These are phyloP conservation scores for Cydonia oblonga DNA, from an alignment of 331 rosid species.

Conservation along the genomic window DNA sequence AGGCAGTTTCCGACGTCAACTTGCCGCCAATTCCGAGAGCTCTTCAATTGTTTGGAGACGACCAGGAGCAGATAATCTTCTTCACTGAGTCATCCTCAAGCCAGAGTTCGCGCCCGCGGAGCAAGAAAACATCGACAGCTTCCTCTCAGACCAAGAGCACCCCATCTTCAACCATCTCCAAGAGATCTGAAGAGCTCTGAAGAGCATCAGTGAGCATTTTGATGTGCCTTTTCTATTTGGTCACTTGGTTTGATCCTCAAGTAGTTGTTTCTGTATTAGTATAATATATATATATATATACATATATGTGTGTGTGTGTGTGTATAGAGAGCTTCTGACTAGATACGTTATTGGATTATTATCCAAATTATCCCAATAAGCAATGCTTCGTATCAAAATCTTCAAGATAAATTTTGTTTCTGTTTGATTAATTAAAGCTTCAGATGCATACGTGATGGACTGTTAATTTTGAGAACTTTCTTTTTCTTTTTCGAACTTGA, in stretches of 20 bases:
- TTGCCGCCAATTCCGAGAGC: slow-evolving; percentile 60
- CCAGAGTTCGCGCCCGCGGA: slow-evolving; percentile 29
- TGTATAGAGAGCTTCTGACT: background rate
- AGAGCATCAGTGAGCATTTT: background rate
- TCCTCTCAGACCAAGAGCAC: slow-evolving; percentile 24
- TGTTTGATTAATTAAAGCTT: no score
- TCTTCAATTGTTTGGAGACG: slow-evolving; percentile 37
- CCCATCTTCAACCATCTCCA: background rate
- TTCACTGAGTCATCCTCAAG: slow-evolving; percentile 55
- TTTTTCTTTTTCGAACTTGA: background rate
- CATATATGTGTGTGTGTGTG: background rate
- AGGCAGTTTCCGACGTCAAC: slow-evolving; percentile 43
- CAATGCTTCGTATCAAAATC: no score
- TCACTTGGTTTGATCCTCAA: background rate
- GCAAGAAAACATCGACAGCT: slow-evolving; percentile 18
- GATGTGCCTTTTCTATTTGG: background rate
- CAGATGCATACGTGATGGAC: no score
- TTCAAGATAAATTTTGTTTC: no score
- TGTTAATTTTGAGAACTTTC: no score
- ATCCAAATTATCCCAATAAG: background rate
- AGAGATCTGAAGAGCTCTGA: background rate
- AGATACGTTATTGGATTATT: background rate
- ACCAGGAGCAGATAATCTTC: slow-evolving; percentile 39
- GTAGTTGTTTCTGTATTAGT: background rate
- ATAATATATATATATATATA: no score